Evolutionary conservation across 305 asterid genomes (phyloP).

Genomic region (Fraxinus angustifolia): DNA sequence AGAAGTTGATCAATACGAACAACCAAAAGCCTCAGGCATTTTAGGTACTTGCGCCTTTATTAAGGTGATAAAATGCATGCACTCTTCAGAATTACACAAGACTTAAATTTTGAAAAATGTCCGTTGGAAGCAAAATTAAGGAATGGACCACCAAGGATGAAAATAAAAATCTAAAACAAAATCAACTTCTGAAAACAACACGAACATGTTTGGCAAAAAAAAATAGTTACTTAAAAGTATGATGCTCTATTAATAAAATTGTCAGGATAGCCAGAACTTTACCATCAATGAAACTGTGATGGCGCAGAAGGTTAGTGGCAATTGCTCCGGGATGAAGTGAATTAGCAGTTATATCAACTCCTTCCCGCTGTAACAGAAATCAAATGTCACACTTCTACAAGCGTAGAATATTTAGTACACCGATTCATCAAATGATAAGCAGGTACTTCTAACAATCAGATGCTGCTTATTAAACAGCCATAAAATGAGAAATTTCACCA

Average conservation of each 20-base stretch:
- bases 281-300: slow-evolving; percentile 57
- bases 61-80: neutral
- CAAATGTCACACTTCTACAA: slow-evolving; percentile 8
- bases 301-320: slow-evolving; percentile 73
- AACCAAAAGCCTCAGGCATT: neutral
- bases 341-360: slow-evolving; percentile 76
- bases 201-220: neutral
- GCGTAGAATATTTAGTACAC: neutral
- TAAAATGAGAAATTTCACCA: neutral
- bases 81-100: neutral
- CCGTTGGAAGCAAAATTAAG: neutral
- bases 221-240: neutral
- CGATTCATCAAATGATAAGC: neutral
- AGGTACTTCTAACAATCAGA: neutral
- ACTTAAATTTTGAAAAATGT: neutral
- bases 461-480: neutral
- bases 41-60: neutral
- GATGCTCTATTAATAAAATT: neutral
- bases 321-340: slow-evolving; percentile 89
- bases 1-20: neutral
- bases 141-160: neutral
- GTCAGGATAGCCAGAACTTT: slow-evolving; percentile 15
- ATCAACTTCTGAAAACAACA: neutral
- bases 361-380: slow-evolving; percentile 51
- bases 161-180: neutral